Conservation (phyloP, 352 stramenopile species). For the Globisporangium spinosum region DNA sequence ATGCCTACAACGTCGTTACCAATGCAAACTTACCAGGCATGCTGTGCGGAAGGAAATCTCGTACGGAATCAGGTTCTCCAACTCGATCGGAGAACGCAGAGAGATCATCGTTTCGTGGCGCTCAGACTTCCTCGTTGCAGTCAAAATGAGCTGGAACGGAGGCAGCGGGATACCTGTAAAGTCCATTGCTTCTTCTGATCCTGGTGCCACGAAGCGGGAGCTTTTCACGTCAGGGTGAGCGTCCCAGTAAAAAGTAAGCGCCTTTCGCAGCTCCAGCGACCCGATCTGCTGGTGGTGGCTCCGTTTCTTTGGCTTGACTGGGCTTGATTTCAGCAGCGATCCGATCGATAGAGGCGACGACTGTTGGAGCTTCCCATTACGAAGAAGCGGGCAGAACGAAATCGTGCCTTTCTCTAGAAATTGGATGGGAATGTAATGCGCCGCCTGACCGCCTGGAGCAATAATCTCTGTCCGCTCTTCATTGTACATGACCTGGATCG, state of each 20-base stretch:
- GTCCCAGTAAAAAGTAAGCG: slow-evolving; percentile 79
- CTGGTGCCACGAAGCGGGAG: slow-evolving; percentile 4
- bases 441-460: slow-evolving; percentile 34
- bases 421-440: slow-evolving; percentile 81
- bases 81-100: slow-evolving; percentile 56
- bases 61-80: slow-evolving; percentile 80
- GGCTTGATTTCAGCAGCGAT: slow-evolving; percentile 40
- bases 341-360: slow-evolving; percentile 60
- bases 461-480: slow-evolving; percentile 52
- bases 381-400: slow-evolving; percentile 64
- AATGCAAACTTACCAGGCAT: slow-evolving; percentile 49
- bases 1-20: background rate
- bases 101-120: slow-evolving; percentile 72
- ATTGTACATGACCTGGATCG: slow-evolving; percentile 80
- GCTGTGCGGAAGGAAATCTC: slow-evolving; percentile 68
- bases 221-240: slow-evolving; percentile 24
- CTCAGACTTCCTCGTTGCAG: slow-evolving; percentile 65
- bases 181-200: slow-evolving; percentile 2
- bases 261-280: slow-evolving; percentile 54
- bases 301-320: slow-evolving; percentile 26
- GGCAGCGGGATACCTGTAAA: slow-evolving; percentile 35
- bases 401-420: slow-evolving; percentile 67
- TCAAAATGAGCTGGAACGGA: slow-evolving; percentile 76
- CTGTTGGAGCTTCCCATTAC: slow-evolving; percentile 52
- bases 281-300: slow-evolving; percentile 43